A percentile compares a stretch with the other conserved stretches of the same genome.
Evolutionary conservation across 2,329 filamentous ascomycete genomes (phyloP).

Genomic region (Xylariaceae sp.): DNA sequence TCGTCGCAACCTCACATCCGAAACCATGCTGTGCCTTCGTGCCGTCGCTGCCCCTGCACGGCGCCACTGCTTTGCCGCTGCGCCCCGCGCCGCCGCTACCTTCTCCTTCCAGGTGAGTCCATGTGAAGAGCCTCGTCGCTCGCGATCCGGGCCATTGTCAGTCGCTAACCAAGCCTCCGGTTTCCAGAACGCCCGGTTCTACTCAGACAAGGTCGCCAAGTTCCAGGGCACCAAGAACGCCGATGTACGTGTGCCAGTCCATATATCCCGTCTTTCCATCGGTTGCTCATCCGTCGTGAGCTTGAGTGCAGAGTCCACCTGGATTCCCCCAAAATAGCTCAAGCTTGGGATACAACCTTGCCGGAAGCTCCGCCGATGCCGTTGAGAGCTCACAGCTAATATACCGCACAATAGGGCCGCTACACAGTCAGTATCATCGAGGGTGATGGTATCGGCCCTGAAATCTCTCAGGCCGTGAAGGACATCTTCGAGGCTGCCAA

Average conservation of each 20-base stretch:
- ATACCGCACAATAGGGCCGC: slow-evolving; percentile 61
- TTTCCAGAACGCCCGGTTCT: slow-evolving; percentile 52
- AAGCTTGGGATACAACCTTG: slow-evolving; percentile 27
- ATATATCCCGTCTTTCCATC: slow-evolving; percentile 11
- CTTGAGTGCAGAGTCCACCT: slow-evolving; percentile 10
- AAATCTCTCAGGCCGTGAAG: slow-evolving; percentile 97
- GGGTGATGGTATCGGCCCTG: slow-evolving; percentile 96
- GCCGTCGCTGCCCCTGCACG: slow-evolving; percentile 70
- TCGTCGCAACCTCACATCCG: neutral
- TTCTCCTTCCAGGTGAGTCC: slow-evolving; percentile 52
- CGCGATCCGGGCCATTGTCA: slow-evolving; percentile 1
- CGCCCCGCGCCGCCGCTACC: slow-evolving; percentile 50
- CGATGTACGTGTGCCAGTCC: slow-evolving; percentile 57
- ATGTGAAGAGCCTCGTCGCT: neutral
- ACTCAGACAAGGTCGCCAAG: slow-evolving; percentile 71
- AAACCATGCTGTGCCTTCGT: slow-evolving; percentile 77
- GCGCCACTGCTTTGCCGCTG: slow-evolving; percentile 70
- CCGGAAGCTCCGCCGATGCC: neutral
- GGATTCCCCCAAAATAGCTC: slow-evolving; percentile 37
- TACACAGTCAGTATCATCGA: slow-evolving; percentile 96
- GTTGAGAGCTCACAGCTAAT: slow-evolving; percentile 17
- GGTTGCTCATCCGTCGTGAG: slow-evolving; percentile 16
- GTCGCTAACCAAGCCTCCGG: slow-evolving; percentile 25
- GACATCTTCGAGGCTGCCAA: slow-evolving; percentile 96
- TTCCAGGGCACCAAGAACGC: slow-evolving; percentile 87